These are phyloP conservation scores for Heterobasidion annosum DNA, from an alignment of 1,284 basidiomycete species.

Conservation along the genomic window DNA sequence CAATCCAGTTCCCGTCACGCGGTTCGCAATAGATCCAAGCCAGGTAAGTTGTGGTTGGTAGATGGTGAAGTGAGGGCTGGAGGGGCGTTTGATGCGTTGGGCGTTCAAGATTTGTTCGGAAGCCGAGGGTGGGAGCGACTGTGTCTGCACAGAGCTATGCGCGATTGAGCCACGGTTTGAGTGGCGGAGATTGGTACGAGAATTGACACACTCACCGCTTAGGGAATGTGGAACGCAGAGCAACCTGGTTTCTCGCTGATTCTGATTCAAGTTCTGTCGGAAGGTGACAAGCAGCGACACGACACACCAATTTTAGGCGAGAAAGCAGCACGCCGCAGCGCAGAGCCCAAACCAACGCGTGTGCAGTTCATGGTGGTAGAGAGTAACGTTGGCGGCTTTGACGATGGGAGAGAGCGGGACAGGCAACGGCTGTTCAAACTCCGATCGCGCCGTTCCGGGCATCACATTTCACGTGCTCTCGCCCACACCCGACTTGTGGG, in stretches of 20 bases:
- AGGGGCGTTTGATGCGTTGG: constrained; percentile 81
- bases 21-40: constrained; percentile 79
- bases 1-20: constrained; percentile 76
- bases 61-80: constrained; percentile 90
- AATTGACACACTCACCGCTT: constrained; percentile 34
- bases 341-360: constrained; percentile 44
- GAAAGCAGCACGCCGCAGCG: constrained; percentile 42
- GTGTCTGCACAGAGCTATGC: constrained; percentile 42
- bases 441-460: too few species aligned
- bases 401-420: too few species aligned
- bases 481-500: too few species aligned
- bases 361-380: constrained; percentile 33
- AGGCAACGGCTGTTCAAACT: too few species aligned
- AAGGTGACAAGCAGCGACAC: constrained; percentile 4
- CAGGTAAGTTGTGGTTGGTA: constrained; percentile 96
- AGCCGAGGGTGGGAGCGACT: constrained; percentile 52
- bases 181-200: background rate
- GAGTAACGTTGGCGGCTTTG: too few species aligned
- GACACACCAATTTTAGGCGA: constrained; percentile 30
- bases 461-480: too few species aligned
- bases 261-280: constrained; percentile 7
- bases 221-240: constrained; percentile 29
- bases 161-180: background rate
- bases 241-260: constrained; percentile 34
- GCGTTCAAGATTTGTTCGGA: constrained; percentile 71